Evolutionary conservation across 805 yeast genomes (phyloP).

Genomic region (Naumovozyma baii): DNA sequence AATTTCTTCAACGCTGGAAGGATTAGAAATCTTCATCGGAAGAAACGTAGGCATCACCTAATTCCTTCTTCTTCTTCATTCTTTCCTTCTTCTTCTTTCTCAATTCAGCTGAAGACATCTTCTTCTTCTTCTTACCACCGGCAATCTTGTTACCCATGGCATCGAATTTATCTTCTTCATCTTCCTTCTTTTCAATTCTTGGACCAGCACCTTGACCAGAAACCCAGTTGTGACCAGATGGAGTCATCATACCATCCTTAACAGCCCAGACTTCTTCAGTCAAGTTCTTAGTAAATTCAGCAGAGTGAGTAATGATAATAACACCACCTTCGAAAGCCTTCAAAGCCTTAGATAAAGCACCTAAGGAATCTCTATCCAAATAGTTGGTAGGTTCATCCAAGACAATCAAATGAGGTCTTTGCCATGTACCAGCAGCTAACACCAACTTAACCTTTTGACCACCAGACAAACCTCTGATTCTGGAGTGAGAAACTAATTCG

Average conservation of each 20-base stretch:
- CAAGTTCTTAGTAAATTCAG: constrained; percentile 98
- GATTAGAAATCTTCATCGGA: constrained; percentile 80
- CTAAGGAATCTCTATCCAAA: constrained; percentile 98
- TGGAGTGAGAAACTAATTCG: constrained; percentile 98
- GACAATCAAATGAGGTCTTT: constrained; percentile 98
- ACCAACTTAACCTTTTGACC: constrained; percentile 99
- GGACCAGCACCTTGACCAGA: constrained; percentile 99
- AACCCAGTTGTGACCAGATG: constrained; percentile 99
- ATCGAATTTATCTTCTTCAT: constrained; percentile 96
- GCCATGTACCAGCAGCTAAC: constrained; percentile 99
- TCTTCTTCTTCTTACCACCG: constrained; percentile 89
- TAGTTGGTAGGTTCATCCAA: constrained; percentile 99
- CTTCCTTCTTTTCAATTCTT: constrained; percentile 93
- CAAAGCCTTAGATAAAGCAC: constrained; percentile 98
- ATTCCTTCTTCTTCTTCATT: constrained; percentile 99
- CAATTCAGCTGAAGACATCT: constrained; percentile 96
- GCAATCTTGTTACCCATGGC: constrained; percentile 99
- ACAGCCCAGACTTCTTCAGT: constrained; percentile 99
- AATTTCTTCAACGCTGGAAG: background rate
- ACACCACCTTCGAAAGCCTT: constrained; percentile 99
- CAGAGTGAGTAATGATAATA: constrained; percentile 98
- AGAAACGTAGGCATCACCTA: constrained; percentile 98
- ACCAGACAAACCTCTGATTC: constrained; percentile 99
- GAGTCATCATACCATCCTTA: constrained; percentile 94
- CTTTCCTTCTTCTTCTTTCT: constrained; percentile 99